Conservation (phyloP, 176 grass and related monocot genomes). For the Saccharum officinarum region DNA sequence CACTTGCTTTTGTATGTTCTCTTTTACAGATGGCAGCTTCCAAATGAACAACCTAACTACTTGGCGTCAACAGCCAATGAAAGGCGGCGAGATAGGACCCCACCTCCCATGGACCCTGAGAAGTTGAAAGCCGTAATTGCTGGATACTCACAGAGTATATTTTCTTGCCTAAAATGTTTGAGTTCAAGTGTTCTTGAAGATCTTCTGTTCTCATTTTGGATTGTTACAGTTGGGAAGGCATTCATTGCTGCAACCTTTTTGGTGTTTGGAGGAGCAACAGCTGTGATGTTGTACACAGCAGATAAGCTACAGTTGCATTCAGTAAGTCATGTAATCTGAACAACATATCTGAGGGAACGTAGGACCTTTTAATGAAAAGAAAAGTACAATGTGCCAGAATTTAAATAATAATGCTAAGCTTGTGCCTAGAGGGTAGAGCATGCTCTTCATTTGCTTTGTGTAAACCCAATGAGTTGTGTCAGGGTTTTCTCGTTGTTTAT, state of each 20-base stretch:
- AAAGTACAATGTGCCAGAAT: not conserved
- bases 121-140: slow-evolving; percentile 76
- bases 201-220: slow-evolving; percentile 11
- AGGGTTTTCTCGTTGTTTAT: not conserved
- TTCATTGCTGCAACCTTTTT: slow-evolving; percentile 64
- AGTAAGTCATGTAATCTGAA: slow-evolving; percentile 55
- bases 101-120: slow-evolving; percentile 65
- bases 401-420: not conserved
- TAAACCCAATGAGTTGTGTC: slow-evolving; percentile 5
- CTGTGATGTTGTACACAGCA: slow-evolving; percentile 52
- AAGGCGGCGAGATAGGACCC: slow-evolving; percentile 53
- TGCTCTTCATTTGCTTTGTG: not conserved
- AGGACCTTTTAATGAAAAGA: not conserved
- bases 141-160: slow-evolving; percentile 75
- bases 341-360: slow-evolving; percentile 7
- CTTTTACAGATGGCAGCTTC: slow-evolving; percentile 72
- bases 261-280: slow-evolving; percentile 80
- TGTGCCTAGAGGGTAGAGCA: not conserved
- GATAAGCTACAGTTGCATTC: slow-evolving; percentile 75
- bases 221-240: slow-evolving; percentile 80
- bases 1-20: not conserved
- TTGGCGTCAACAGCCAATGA: slow-evolving; percentile 84
- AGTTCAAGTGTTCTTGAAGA: slow-evolving; percentile 8
- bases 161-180: not conserved
- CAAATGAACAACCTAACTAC: slow-evolving; percentile 61